These are phyloP conservation scores for Coemansia javaensis DNA, from an alignment of 192 early-diverging fungal species.

Conservation along the genomic window DNA sequence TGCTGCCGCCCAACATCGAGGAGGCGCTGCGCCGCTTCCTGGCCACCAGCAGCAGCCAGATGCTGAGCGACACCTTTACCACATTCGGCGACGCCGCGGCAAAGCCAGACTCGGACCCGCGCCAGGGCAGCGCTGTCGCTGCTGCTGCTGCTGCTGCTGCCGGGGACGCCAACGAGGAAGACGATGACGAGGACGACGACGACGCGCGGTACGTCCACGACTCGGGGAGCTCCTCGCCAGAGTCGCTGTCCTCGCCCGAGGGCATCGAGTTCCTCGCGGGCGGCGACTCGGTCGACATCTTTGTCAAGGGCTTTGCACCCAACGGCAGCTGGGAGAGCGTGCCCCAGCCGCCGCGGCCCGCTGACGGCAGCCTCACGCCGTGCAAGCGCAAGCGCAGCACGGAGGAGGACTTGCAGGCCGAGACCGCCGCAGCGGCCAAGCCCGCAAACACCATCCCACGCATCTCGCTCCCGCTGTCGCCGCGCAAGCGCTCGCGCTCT, in stretches of 20 bases:
- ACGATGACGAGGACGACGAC: constrained; percentile 14
- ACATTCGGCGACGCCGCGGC: constrained; percentile 22
- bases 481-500: constrained; percentile 49
- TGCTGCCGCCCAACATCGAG: constrained; percentile 32
- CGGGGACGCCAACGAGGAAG: constrained; percentile 6
- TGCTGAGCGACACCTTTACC: constrained; percentile 38
- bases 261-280: constrained; percentile 21
- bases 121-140: too few relatives aligned
- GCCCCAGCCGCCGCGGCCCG: constrained; percentile 3
- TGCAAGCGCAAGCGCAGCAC: constrained; percentile 47
- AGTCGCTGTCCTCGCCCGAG: constrained; percentile 21
- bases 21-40: constrained; percentile 44
- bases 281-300: constrained; percentile 30
- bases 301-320: constrained; percentile 21
- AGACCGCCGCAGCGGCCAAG: constrained; percentile 4
- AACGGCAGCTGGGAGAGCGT: constrained; percentile 39
- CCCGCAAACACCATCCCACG: constrained; percentile 20
- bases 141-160: not conserved
- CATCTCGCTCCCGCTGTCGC: constrained; percentile 28
- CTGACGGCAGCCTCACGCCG: constrained; percentile 31
- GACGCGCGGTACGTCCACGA: constrained; percentile 27
- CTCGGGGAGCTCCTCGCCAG: constrained; percentile 30
- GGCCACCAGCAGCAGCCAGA: constrained; percentile 33
- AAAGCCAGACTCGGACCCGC: not conserved
- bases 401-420: constrained; percentile 31